phyloP scores from a whole-genome alignment of 257 asterid genomes.

The Ligustrum vulgare region DNA sequence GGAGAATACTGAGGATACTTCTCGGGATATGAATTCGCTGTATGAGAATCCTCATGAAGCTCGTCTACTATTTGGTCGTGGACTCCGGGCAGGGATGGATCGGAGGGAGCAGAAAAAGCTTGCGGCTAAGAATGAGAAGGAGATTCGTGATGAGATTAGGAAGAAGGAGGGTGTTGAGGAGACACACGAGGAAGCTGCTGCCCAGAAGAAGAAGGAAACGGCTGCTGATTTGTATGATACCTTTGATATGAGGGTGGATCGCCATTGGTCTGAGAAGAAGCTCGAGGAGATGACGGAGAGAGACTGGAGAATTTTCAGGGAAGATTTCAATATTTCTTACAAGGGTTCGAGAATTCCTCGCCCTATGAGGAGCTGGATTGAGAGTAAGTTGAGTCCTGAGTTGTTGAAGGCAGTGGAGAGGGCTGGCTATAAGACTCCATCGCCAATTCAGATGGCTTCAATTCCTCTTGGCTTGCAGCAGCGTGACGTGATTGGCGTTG shows the following conservation, averaged over 20 bases:
- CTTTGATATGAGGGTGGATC: background rate
- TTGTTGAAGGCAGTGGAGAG: background rate
- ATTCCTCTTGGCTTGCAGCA: background rate
- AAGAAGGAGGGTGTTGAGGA: background rate
- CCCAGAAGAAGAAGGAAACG: background rate
- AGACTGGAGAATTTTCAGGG: background rate
- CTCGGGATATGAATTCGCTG: background rate
- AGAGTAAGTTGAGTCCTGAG: background rate
- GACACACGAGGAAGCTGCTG: background rate
- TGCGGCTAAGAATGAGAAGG: background rate
- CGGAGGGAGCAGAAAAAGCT: background rate
- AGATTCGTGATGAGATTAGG: background rate
- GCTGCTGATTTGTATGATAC: background rate
- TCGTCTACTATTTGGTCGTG: background rate
- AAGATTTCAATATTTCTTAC: background rate
- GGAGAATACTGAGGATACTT: background rate
- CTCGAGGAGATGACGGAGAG: background rate
- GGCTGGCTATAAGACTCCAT: background rate
- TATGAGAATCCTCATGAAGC: background rate
- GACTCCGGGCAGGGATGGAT: background rate
- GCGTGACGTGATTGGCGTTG: background rate
- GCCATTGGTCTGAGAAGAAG: background rate
- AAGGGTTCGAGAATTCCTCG: background rate
- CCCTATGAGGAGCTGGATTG: background rate
- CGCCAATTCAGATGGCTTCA: background rate